Base-by-base conservation (phyloP, 2,329 filamentous ascomycete genomes). In the Colletotrichum graminicola region DNA sequence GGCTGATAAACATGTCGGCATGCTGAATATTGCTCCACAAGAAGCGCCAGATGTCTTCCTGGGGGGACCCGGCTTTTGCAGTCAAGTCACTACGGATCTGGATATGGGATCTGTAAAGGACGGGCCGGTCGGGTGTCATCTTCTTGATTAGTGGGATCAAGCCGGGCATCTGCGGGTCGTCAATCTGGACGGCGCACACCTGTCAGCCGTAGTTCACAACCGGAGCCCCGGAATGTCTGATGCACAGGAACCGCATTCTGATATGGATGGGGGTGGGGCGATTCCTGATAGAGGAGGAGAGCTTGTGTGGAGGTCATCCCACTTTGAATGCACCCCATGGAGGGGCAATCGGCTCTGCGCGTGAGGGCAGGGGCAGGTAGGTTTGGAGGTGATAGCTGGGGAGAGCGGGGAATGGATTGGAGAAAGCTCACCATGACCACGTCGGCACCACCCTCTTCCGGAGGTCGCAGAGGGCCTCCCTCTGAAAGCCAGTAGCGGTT, bases 151-250 rank as follows among this genome's bases (percentile, higher is more conserved):
- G 83, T 5, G 91, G 90, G 65, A 95, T 93, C 47, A 96, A 84
- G 7, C 88, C 89, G 3, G 93, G 93, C 93, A 95, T 95, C 80
- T 96, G 93, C 1, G 93, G 93, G 75, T 96, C 93, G 76, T 96
- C 93, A 63, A 95, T 89, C 86, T 88, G 69, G 21, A 54, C 6
- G 8, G 49, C 16, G 32, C 34, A 5, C 39, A 29, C 47, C 59
- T 36, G 73, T 76, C 61, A 71, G 64, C 45, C 23, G 39, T 7
- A 26, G n/a, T 29, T 36, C 49, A 36, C 14, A 39, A 55, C 8
- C 18, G n/a, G 16, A 56, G 32, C 62, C 21, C 10, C 21, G 49
- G 18, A 32, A 29, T 36, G 32, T 23, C 18, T 29, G 18, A 56
- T 52, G 47, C 62, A 55, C 34, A 11, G 21, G 21, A 23, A 29